Percentiles rank a stretch among this genome's conserved stretches.
Conservation (phyloP, 1,139 yeast species). For the Hyphopichia buzzinii region DNA sequence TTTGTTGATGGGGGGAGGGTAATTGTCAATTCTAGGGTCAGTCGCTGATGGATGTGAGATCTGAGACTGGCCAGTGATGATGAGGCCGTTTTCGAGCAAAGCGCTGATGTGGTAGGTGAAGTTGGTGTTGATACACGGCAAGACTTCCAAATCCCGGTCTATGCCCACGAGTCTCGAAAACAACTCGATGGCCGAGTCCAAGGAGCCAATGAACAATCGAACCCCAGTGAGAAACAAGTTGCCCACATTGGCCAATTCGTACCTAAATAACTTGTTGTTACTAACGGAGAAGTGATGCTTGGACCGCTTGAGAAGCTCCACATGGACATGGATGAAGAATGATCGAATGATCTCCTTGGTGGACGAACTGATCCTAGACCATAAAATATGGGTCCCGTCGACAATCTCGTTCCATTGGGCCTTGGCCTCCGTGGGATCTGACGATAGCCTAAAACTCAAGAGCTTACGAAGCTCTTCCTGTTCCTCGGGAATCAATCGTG, state of each 20-base stretch:
- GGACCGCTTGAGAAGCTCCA: slow-evolving; percentile 70
- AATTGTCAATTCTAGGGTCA: slow-evolving; percentile 16
- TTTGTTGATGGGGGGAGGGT: slow-evolving; percentile 37
- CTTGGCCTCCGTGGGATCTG: slow-evolving; percentile 54
- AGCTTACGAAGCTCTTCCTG: slow-evolving; percentile 45
- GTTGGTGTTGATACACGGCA: slow-evolving; percentile 83
- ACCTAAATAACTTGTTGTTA: slow-evolving; percentile 54
- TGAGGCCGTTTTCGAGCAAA: slow-evolving; percentile 59
- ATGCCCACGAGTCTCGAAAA: slow-evolving; percentile 67
- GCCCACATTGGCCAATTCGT: slow-evolving; percentile 80
- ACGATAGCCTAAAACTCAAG: slow-evolving; percentile 61
- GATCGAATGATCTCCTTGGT: slow-evolving; percentile 75
- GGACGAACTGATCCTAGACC: slow-evolving; percentile 62
- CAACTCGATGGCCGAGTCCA: slow-evolving; percentile 81
- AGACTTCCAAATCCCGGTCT: slow-evolving; percentile 51
- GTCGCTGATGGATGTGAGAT: slow-evolving; percentile 74
- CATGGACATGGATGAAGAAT: slow-evolving; percentile 75
- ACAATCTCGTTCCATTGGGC: slow-evolving; percentile 75
- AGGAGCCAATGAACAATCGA: slow-evolving; percentile 75
- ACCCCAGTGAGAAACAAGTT: slow-evolving; percentile 83
- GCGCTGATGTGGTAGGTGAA: slow-evolving; percentile 89
- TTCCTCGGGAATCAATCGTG: slow-evolving; percentile 59
- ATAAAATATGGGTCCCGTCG: slow-evolving; percentile 72
- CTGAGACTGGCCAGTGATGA: slow-evolving; percentile 92
- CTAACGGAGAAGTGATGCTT: slow-evolving; percentile 39